Evolutionary conservation across 768 basidiomycete genomes (phyloP).

Genomic region (Lyophyllum atratum): DNA sequence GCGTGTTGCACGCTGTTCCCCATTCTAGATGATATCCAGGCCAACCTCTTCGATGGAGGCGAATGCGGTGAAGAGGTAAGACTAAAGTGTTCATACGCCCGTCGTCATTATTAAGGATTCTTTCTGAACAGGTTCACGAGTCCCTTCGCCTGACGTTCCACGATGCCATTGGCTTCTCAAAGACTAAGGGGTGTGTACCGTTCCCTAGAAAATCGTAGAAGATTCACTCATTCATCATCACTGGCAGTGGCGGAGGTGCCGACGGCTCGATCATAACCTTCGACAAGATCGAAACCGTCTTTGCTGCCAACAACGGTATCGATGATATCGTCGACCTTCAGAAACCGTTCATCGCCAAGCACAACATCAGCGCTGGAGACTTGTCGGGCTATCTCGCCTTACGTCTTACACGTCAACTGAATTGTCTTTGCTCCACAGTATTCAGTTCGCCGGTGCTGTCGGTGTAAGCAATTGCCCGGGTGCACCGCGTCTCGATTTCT

Average conservation of each 20-base stretch:
- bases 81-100: not conserved
- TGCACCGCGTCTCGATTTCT: constrained; percentile 43
- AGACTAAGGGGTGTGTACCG: constrained; percentile 27
- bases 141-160: not conserved
- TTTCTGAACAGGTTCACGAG: constrained; percentile 27
- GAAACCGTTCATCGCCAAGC: constrained; percentile 32
- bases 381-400: constrained; percentile 33
- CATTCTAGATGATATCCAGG: constrained; percentile 30
- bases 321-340: constrained; percentile 41
- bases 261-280: constrained; percentile 55
- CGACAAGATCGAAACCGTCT: constrained; percentile 40
- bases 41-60: not conserved
- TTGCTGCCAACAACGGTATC: constrained; percentile 42
- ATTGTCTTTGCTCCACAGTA: constrained; percentile 21
- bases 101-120: not conserved
- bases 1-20: constrained; percentile 43
- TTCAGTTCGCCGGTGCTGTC: constrained; percentile 50
- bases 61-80: constrained; percentile 7
- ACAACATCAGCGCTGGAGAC: constrained; percentile 44
- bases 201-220: not conserved
- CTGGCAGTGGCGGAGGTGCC: constrained; percentile 41
- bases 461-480: constrained; percentile 44
- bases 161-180: constrained; percentile 42
- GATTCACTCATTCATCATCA: not conserved
- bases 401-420: not conserved